Evolutionary conservation across 2,329 filamentous ascomycete species (phyloP).

Genomic region (Lachnellula occidentalis): DNA sequence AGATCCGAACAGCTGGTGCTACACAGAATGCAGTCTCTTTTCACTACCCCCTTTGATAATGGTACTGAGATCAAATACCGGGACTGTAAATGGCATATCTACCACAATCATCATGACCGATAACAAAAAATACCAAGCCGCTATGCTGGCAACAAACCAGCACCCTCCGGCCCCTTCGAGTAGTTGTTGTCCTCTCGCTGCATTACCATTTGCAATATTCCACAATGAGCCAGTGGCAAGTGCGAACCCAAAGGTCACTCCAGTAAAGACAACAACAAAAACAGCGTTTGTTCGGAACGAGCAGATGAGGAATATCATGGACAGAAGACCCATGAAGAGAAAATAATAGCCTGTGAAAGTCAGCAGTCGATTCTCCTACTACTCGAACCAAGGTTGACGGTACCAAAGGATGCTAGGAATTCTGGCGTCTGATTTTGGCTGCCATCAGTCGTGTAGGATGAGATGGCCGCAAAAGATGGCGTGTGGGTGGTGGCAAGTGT

Average conservation of each 20-base stretch:
- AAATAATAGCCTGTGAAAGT: slow-evolving; percentile 16
- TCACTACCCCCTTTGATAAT: slow-evolving; percentile 37
- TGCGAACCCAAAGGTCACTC: slow-evolving; percentile 52
- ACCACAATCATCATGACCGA: slow-evolving; percentile 48
- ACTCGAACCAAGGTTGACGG: not conserved
- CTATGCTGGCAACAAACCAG: slow-evolving; percentile 43
- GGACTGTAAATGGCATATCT: slow-evolving; percentile 51
- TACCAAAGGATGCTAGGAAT: not conserved
- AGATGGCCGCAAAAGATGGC: slow-evolving; percentile 47
- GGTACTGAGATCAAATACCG: slow-evolving; percentile 49
- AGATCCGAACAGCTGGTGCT: too few species aligned
- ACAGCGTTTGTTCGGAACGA: slow-evolving; percentile 67
- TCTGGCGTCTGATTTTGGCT: not conserved
- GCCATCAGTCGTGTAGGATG: slow-evolving; percentile 36
- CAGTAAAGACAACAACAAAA: slow-evolving; percentile 65
- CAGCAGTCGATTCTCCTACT: not conserved
- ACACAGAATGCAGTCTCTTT: not conserved
- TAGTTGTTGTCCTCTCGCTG: slow-evolving; percentile 3
- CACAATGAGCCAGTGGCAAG: slow-evolving; percentile 58
- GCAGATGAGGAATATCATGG: slow-evolving; percentile 47
- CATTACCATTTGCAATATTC: slow-evolving; percentile 13
- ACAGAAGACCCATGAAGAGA: slow-evolving; percentile 24
- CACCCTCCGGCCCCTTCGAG: slow-evolving; percentile 39
- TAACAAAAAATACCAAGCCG: slow-evolving; percentile 51
- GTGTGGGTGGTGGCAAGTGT: slow-evolving; percentile 48